Base-by-base conservation (phyloP, 129 eudicot species). In the Artemisia annua region DNA sequence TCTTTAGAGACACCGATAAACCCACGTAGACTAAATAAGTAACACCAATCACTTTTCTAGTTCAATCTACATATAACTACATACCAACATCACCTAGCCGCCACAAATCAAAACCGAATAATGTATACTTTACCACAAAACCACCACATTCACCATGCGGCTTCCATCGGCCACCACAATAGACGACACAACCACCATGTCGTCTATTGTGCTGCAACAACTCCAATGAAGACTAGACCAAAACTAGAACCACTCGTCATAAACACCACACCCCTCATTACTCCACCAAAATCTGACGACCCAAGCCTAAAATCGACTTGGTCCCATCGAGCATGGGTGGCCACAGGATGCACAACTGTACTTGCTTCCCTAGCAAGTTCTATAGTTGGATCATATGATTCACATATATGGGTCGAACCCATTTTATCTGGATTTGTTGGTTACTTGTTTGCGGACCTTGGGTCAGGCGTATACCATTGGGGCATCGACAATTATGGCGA, bases 401-500 rank as follows among this genome's bases (percentile, higher is more conserved):
- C 89, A 3, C 96, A 89, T 69, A 73, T 76, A 11, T 87, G 87
- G 97, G 72, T 84, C 7, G 91, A 90, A 67, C 98, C 98, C 24
- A 24, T 83, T 8, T 65, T 86, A 12, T 93, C 98, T 18, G 88
- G 90, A 28, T 57, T 79, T 48, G 14, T 48, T 7, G 98, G 98
- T 55, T 94, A 94, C 85, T 64, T 94, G 67, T 75, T 90, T 5
- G 95, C 98, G 0, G 98, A 94, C 83, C 91, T 94, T 13, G 98
- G 91, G 75, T 90, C 98, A 0, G 98, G 98, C 4, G 82, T 94
- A 67, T 94, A 94, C 83, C 98, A 94, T 48, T 94, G 98, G 98
- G 96, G 90, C 70, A 90, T 94, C 11, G 98, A 94, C 50, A 93
- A 93, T 53, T 94, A 94, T 54, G 98, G 97, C 2, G 75, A 68